A percentile compares a stretch with the other conserved stretches of the same genome.
phyloP scores from a whole-genome alignment of 192 early-diverging fungal genomes.

The Oehlia diaphana region DNA sequence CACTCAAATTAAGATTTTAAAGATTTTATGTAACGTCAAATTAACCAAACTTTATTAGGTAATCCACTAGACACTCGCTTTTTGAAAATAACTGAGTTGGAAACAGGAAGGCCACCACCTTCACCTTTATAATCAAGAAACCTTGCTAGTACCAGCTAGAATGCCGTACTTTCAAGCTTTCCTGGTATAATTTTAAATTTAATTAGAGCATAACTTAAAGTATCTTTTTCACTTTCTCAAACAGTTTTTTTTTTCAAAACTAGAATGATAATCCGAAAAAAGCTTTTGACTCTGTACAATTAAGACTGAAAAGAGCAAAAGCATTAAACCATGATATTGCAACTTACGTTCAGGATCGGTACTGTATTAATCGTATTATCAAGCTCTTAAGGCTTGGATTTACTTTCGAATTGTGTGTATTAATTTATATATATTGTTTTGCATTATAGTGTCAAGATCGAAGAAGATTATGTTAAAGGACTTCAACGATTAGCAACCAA shows the following conservation, averaged over 20 bases:
- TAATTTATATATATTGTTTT: not conserved
- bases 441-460: conserved; percentile 1
- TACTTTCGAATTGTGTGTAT: not conserved
- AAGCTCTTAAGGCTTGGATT: not conserved
- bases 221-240: not conserved
- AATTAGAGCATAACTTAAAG: not conserved
- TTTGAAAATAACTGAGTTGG: not conserved
- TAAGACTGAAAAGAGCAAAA: conserved; percentile 46
- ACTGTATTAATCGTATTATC: conserved; percentile 12
- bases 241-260: not conserved
- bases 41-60: not conserved
- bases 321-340: conserved; percentile 53
- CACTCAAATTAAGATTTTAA: no score
- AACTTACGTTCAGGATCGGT: conserved; percentile 58
- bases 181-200: not conserved
- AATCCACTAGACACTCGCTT: not conserved
- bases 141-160: not conserved
- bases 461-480: conserved; percentile 23
- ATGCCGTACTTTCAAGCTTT: conserved; percentile 24
- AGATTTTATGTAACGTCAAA: not conserved
- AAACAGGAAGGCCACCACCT: not conserved
- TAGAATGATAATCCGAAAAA: conserved; percentile 51
- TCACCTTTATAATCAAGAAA: not conserved
- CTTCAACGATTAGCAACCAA: conserved; percentile 23
- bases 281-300: conserved; percentile 49